These are phyloP conservation scores for Peziza echinospora DNA, from an alignment of 495 filamentous ascomycete species.

Conservation along the genomic window DNA sequence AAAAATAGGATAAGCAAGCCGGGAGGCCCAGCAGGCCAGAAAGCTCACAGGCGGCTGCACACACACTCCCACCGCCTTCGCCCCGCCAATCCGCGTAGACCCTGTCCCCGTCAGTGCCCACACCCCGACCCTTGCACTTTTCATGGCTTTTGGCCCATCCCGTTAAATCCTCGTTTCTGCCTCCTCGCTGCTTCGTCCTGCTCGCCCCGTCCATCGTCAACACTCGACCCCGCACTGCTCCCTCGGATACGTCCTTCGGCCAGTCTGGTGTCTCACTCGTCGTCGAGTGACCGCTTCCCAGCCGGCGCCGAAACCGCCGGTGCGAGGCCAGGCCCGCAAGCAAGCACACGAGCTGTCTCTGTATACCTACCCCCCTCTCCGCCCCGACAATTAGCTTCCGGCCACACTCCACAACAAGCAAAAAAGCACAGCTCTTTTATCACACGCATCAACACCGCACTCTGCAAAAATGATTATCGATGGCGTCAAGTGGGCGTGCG, in stretches of 20 bases:
- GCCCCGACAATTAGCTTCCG: not conserved
- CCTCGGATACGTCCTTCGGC: not conserved
- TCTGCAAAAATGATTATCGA: slow-evolving; percentile 20
- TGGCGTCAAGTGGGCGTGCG: slow-evolving; percentile 32
- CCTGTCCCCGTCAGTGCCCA: not conserved
- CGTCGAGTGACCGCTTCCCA: slow-evolving; percentile 20
- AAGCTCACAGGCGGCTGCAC: slow-evolving; percentile 1
- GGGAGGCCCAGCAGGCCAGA: not conserved
- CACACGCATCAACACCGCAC: too few relatives aligned
- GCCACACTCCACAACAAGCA: not conserved
- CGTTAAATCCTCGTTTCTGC: slow-evolving; percentile 11
- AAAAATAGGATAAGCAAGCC: not conserved
- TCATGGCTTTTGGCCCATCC: slow-evolving; percentile 8
- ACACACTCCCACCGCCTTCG: not conserved
- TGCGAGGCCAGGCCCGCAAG: slow-evolving; percentile 19
- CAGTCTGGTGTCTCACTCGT: slow-evolving; percentile 21
- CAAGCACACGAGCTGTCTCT: too few relatives aligned
- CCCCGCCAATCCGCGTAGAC: not conserved
- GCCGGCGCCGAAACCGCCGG: slow-evolving; percentile 21
- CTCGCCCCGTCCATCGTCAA: slow-evolving; percentile 16
- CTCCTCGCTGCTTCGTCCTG: slow-evolving; percentile 16
- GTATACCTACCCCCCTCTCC: not conserved
- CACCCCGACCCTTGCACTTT: not conserved
- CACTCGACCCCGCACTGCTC: slow-evolving; percentile 6
- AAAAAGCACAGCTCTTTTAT: slow-evolving; percentile 4